phyloP scores from a whole-genome alignment of 148 eudicot species.

The Amaranthus palmeri region DNA sequence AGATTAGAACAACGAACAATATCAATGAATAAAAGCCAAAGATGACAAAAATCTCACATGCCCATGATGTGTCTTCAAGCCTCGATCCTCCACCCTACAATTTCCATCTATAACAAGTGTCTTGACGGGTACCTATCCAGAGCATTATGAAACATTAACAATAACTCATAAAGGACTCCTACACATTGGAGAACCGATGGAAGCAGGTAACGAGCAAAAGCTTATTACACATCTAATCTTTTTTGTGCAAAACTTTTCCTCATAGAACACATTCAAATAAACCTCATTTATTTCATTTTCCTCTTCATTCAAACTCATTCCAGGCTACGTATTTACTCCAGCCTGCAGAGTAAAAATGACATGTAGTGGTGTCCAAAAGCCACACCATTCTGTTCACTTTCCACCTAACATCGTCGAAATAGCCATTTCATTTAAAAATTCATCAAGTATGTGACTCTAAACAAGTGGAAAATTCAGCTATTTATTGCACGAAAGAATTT shows the following conservation, averaged over 20 bases:
- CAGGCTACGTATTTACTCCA: neutral
- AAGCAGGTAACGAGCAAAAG: neutral
- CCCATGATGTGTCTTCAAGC: conserved; percentile 98
- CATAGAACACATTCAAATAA: neutral
- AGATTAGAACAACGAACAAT: conserved; percentile 3
- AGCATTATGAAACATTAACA: neutral
- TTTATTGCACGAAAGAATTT: too few relatives aligned
- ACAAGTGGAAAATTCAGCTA: neutral
- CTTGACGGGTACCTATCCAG: conserved; percentile 72
- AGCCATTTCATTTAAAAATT: neutral
- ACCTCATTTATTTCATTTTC: neutral
- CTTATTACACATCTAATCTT: too few relatives aligned
- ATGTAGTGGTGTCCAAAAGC: neutral
- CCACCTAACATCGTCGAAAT: neutral
- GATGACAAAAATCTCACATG: conserved; percentile 60
- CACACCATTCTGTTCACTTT: neutral
- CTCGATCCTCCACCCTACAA: conserved; percentile 98
- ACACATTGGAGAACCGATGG: neutral
- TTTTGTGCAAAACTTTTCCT: too few relatives aligned
- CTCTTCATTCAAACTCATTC: neutral
- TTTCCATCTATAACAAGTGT: conserved; percentile 92
- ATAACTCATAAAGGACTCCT: neutral
- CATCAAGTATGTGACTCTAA: conserved; percentile 1
- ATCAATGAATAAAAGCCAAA: conserved; percentile 1
- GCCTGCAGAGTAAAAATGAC: neutral